phyloP scores from a whole-genome alignment of 495 filamentous ascomycete species.

The Xanthoparmelia taractica region DNA sequence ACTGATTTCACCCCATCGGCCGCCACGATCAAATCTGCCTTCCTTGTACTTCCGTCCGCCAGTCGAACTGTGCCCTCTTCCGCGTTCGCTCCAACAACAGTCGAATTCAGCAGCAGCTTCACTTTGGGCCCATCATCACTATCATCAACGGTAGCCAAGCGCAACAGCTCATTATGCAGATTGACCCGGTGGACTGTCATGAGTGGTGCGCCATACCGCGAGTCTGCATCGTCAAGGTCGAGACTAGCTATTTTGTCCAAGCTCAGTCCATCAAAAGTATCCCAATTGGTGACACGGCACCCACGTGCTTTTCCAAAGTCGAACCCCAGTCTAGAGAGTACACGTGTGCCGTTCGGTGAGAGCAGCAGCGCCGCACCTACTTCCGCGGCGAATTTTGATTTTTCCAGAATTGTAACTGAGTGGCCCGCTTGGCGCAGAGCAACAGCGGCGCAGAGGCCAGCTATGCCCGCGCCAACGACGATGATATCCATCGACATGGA shows the following conservation, averaged over 20 bases:
- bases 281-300: slow-evolving; percentile 21
- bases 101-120: slow-evolving; percentile 25
- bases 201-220: slow-evolving; percentile 17
- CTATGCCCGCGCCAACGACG: slow-evolving; percentile 41
- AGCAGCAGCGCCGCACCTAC: slow-evolving; percentile 43
- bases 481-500: slow-evolving; percentile 26
- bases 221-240: slow-evolving; percentile 19
- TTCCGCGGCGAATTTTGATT: slow-evolving; percentile 31
- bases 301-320: slow-evolving; percentile 30
- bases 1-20: slow-evolving; percentile 45
- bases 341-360: slow-evolving; percentile 37
- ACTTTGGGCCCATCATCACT: slow-evolving; percentile 24
- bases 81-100: slow-evolving; percentile 25
- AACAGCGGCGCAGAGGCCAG: slow-evolving; percentile 40
- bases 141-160: slow-evolving; percentile 28
- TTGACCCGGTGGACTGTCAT: slow-evolving; percentile 46
- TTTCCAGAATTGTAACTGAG: slow-evolving; percentile 27
- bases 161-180: slow-evolving; percentile 40
- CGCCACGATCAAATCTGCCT: slow-evolving; percentile 40
- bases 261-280: slow-evolving; percentile 25
- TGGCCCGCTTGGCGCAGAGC: slow-evolving; percentile 27
- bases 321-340: slow-evolving; percentile 34
- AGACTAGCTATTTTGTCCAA: slow-evolving; percentile 26
- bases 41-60: slow-evolving; percentile 28
- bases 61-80: slow-evolving; percentile 35